phyloP scores from a whole-genome alignment of 371 early-diverging fungal species.

The Mucor velutinosus region DNA sequence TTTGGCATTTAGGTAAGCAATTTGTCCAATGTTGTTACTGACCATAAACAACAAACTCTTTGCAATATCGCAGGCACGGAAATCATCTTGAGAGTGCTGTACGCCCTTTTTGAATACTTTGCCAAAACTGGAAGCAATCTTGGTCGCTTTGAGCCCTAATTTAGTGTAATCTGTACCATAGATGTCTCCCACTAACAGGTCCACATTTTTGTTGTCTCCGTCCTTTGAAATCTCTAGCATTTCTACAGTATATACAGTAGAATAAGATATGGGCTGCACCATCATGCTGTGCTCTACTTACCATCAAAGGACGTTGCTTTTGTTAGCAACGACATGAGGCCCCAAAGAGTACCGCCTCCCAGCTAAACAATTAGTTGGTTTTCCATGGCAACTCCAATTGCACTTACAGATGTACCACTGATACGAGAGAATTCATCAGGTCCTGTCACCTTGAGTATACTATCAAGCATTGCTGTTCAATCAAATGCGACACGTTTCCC shows the following conservation, averaged over 20 bases:
- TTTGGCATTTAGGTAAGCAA: slow-evolving; percentile 94
- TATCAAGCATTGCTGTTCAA: slow-evolving; percentile 11
- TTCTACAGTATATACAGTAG: slow-evolving; percentile 55
- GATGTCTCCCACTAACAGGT: slow-evolving; percentile 96
- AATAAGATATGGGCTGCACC: background rate
- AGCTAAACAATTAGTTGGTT: slow-evolving; percentile 46
- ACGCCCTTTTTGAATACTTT: slow-evolving; percentile 89
- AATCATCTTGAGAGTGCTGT: slow-evolving; percentile 57
- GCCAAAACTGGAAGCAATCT: slow-evolving; percentile 95
- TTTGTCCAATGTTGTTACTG: slow-evolving; percentile 98
- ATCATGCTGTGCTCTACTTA: slow-evolving; percentile 19
- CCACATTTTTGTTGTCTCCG: slow-evolving; percentile 92
- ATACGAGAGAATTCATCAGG: slow-evolving; percentile 77
- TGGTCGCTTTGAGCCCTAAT: slow-evolving; percentile 87
- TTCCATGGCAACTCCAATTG: background rate
- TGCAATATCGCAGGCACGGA: slow-evolving; percentile 82
- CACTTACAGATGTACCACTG: slow-evolving; percentile 86
- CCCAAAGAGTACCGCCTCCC: slow-evolving; percentile 99
- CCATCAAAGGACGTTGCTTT: slow-evolving; percentile 85
- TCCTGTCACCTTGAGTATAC: slow-evolving; percentile 84
- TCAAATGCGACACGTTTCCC: background rate
- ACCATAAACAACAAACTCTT: slow-evolving; percentile 90
- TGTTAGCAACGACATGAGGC: slow-evolving; percentile 85
- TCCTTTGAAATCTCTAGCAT: slow-evolving; percentile 92
- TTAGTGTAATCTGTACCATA: slow-evolving; percentile 89